Conservation (phyloP, 257 asterid genomes). For the Solanum megistacrolobum region DNA sequence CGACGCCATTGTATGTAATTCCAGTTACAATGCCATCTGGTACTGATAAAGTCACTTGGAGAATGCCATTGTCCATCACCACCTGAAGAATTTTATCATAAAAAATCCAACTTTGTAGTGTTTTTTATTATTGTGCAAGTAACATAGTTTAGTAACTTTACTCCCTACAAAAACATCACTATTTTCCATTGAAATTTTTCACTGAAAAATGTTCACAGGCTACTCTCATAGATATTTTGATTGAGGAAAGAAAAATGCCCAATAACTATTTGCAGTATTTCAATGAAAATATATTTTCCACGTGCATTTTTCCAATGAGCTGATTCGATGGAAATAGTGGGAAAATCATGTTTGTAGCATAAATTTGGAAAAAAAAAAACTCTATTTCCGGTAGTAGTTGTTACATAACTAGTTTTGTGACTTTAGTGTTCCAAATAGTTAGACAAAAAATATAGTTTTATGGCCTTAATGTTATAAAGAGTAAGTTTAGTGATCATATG, state of each 20-base stretch:
- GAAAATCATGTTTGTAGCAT: neutral
- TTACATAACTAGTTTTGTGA: neutral
- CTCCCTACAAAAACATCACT: neutral
- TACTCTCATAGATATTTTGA: neutral
- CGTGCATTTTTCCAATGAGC: neutral
- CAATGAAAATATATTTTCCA: neutral
- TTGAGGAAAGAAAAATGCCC: too few species aligned
- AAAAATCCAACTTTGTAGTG: neutral
- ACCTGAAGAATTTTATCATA: slow-evolving; percentile 26
- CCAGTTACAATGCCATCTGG: slow-evolving; percentile 64
- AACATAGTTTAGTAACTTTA: neutral
- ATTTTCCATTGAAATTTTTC: neutral
- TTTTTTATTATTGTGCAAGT: too few species aligned
- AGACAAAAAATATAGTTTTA: neutral
- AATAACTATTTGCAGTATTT: neutral
- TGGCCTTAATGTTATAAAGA: neutral
- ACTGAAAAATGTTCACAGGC: neutral
- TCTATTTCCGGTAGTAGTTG: neutral
- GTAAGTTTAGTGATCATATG: neutral
- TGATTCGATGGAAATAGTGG: neutral
- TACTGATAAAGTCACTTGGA: slow-evolving; percentile 52
- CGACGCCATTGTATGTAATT: slow-evolving; percentile 49
- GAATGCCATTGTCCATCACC: slow-evolving; percentile 61
- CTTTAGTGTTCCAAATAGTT: neutral
- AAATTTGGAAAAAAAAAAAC: neutral